Base-by-base conservation (phyloP, 495 filamentous ascomycete species). In the Mycothermus thermophilus region DNA sequence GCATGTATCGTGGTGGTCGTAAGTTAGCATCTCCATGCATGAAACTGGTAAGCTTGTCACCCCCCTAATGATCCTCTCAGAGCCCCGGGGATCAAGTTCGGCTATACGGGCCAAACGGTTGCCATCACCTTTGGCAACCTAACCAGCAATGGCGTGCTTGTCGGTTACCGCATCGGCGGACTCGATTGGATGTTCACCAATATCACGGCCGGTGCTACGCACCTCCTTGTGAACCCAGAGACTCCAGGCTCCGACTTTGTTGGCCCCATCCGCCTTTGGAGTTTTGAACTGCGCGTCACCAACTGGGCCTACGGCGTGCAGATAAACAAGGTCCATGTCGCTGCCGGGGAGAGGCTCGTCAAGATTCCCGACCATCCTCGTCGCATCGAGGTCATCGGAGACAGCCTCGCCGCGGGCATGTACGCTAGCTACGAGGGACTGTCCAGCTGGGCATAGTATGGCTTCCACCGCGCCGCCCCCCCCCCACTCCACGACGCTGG, bases 151-250 rank as follows among this genome's bases (percentile, higher is more conserved):
- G 65, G 63, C 1, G 69, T 69, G 7, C 59, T 80, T 9, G 52
- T 81, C 18, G 77, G 67, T 21, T 79, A 76, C 43, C 72, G 76
- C 8, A 57, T 79, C 28, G 64, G 61, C 6, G 73, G 72, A 5
- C 61, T 75, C 30, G 76, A 80, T 46, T 81, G 77, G 74, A 60
- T 62, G 26, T 75, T 79, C 42, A 73, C 75, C 25, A 80, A 80
- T 53, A 65, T 81, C 22, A 79, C 75, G 4, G 67, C 63, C 0
- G 61, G 65, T 7, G 58, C 60, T 11, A 77, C 74, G 1, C 75
- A 81, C 40, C 65, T 79, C 19, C 64, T 81, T 30, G 62, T 76
- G 23, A 65, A 44, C 22, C 45, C 56, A 12, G 41, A 45, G 2
- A 67, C 63, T 0, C 54, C 59, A 1, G 63, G 61, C 10, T 50